Conservation (phyloP, 176 grass and related monocot species). For the Aegilops bicornis region DNA sequence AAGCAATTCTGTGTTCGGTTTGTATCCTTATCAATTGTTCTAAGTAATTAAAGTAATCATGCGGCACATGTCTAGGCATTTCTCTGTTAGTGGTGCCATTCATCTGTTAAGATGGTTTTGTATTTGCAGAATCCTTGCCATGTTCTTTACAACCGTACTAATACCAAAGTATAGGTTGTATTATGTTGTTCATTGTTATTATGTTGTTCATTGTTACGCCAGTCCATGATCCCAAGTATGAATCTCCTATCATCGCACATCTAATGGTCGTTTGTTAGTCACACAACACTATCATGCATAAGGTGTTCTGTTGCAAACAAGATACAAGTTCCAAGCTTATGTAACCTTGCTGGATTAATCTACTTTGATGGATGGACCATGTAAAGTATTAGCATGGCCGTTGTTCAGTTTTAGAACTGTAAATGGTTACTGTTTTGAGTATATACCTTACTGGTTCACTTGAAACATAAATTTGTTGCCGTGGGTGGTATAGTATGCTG, state of each 20-base stretch:
- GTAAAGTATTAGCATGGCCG: not conserved
- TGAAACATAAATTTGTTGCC: conserved; percentile 5
- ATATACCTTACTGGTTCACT: conserved; percentile 8
- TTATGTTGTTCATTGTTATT: not conserved
- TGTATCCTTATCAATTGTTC: not conserved
- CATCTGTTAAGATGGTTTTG: conserved; percentile 22
- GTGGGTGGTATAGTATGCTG: conserved; percentile 5
- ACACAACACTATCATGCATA: not conserved
- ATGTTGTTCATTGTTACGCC: not conserved
- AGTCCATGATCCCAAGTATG: not conserved
- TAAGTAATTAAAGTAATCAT: not conserved
- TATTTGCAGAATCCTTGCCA: not conserved
- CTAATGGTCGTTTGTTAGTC: not conserved
- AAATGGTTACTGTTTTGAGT: not conserved
- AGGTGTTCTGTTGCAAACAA: not conserved
- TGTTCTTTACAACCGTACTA: not conserved
- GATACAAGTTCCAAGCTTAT: not conserved
- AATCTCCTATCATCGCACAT: not conserved
- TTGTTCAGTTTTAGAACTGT: not conserved
- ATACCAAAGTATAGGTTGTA: not conserved
- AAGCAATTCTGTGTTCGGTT: not conserved
- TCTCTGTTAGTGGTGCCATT: not conserved
- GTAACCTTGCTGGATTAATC: conserved; percentile 2
- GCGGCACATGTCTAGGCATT: not conserved
- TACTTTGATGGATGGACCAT: not conserved